Percentiles rank a stretch among this genome's conserved stretches.
Conservation (phyloP, 371 early-diverging fungal species). For the Smittium culicis region DNA sequence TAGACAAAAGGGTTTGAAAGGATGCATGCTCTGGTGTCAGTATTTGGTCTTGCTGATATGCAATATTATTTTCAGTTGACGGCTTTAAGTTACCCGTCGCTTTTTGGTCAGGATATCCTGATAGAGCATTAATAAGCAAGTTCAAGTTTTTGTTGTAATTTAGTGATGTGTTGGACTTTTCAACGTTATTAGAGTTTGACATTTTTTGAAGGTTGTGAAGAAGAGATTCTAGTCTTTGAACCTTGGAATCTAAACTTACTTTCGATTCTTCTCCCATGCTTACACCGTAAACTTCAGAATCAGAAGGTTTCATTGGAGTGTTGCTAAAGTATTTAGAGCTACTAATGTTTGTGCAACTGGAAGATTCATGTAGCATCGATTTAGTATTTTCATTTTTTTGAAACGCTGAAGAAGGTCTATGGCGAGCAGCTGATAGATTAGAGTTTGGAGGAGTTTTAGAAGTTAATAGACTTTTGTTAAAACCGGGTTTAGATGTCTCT, state of each 20-base stretch:
- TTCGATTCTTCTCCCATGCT: neutral
- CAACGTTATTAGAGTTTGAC: neutral
- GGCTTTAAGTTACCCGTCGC: too few species aligned
- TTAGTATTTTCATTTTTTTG: neutral
- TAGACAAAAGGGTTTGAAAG: too few species aligned
- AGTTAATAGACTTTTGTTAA: neutral
- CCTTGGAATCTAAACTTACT: neutral
- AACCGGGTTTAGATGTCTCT: neutral
- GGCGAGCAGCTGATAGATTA: neutral
- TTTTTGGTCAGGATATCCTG: neutral
- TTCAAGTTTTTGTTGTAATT: neutral
- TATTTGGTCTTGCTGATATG: too few species aligned
- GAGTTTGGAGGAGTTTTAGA: neutral
- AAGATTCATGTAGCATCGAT: neutral
- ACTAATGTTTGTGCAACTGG: neutral
- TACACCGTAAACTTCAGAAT: neutral
- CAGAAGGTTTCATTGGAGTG: neutral
- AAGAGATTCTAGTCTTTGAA: neutral
- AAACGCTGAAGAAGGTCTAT: neutral
- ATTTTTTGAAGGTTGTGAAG: neutral
- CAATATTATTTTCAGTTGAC: too few species aligned
- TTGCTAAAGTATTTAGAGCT: neutral
- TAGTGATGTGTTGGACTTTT: neutral
- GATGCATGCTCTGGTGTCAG: too few species aligned
- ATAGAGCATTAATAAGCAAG: neutral